Percentiles rank a stretch among this genome's conserved stretches.
phyloP scores from a whole-genome alignment of 495 filamentous ascomycete genomes.

The Neurospora pannonica region DNA sequence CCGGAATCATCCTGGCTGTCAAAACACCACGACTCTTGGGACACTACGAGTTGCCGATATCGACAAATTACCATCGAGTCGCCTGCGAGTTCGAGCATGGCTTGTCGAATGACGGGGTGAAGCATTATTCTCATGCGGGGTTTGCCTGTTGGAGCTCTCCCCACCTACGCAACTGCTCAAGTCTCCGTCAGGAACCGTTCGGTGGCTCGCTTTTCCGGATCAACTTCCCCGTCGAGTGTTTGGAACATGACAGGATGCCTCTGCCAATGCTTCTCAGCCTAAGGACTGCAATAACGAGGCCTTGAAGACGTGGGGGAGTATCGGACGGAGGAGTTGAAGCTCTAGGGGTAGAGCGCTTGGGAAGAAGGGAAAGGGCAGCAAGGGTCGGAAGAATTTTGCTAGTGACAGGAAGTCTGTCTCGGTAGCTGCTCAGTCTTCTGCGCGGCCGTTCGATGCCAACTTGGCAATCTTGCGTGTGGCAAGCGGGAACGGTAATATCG shows the following conservation, averaged over 20 bases:
- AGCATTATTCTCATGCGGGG: too few species aligned
- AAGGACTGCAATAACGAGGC: not conserved
- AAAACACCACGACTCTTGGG: not conserved
- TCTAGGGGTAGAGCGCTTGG: not conserved
- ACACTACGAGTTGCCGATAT: not conserved
- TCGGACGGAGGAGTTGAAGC: not conserved
- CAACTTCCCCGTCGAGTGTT: not conserved
- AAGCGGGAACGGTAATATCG: not conserved
- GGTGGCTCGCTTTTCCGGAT: not conserved
- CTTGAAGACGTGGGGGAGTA: not conserved
- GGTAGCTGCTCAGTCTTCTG: not conserved
- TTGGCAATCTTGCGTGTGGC: not conserved
- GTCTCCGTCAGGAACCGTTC: not conserved
- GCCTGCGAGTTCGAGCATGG: too few species aligned
- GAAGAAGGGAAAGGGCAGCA: not conserved
- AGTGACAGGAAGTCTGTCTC: not conserved
- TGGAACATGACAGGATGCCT: too few species aligned
- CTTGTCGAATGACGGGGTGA: too few species aligned
- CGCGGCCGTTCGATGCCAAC: not conserved
- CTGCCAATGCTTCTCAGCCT: too few species aligned
- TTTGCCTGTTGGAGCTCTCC: not conserved
- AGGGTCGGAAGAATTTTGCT: too few species aligned
- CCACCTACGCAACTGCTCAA: not conserved
- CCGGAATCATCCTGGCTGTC: not conserved
- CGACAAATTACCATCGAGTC: not conserved